These are phyloP conservation scores for Coelastrella sp. DNA, from an alignment of 139 green algal species.

Conservation along the genomic window DNA sequence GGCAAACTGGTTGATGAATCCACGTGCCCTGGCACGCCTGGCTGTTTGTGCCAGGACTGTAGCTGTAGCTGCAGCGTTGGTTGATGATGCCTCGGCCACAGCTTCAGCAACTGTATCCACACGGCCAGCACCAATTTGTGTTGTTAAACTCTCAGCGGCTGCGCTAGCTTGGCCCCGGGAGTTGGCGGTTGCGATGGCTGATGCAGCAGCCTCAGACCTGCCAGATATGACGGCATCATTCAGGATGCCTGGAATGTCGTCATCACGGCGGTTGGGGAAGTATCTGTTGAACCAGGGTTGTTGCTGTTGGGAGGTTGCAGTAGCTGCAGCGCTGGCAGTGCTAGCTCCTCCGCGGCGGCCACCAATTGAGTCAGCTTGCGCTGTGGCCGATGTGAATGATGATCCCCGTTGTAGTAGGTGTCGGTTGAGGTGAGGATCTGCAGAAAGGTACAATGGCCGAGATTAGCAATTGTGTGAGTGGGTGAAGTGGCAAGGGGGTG, in stretches of 20 bases:
- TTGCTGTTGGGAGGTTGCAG: neutral
- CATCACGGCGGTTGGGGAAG: neutral
- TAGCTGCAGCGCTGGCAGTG: neutral
- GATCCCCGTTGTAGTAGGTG: neutral
- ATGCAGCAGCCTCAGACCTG: neutral
- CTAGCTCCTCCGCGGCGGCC: neutral
- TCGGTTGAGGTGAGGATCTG: neutral
- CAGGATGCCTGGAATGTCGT: neutral
- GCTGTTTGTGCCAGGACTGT: conserved; percentile 9
- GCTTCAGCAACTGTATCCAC: conserved; percentile 6
- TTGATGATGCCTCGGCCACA: neutral
- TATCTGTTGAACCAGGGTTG: neutral
- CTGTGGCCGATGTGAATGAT: neutral
- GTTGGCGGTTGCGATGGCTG: neutral
- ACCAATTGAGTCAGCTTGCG: neutral
- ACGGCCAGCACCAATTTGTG: neutral
- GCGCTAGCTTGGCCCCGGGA: neutral
- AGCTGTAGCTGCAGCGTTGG: neutral
- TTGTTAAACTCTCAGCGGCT: neutral
- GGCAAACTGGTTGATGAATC: neutral
- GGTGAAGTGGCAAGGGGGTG: too few species aligned
- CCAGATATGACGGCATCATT: neutral
- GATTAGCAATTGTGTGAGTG: too few species aligned
- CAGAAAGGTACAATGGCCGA: too few species aligned
- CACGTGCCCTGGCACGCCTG: neutral